Evolutionary conservation across 2,329 filamentous ascomycete species (phyloP), one percentile per base, ranked within the genome.

Genomic region (Leptosphaerulina australis): DNA sequence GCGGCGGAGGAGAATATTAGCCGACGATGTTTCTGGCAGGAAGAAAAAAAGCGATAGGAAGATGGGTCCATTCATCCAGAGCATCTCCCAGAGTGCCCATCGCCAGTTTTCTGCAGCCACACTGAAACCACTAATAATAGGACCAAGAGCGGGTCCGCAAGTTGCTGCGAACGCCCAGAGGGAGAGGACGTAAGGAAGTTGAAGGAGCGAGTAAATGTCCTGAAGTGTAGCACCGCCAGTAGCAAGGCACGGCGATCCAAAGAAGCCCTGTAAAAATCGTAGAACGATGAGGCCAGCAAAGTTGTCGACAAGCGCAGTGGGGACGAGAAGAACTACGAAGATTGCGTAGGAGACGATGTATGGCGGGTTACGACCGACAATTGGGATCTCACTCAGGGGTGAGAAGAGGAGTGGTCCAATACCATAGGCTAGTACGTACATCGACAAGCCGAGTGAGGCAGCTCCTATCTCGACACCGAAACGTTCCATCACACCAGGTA

Each of bases 41-140:
- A 90, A 92, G 75, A 95, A 91, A 44, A 87, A 88, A 70, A 94
- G 90, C 48, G 91, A 71, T 12, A 89, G 58, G 83, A 88, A 94
- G 60, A 88, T 82, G 33, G 86, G 71, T 3, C 81, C 85, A 26
- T 88, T 79, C 22, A 95, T 69, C 70, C 95, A 95, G 18, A 94
- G 78, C 70, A 93, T 90, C 61, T 96, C 83, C 88, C 88, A 93
- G 74, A 93, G 91, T 0, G 92, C 79, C 88, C 90, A 94, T 56
- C 89, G 79, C 90, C 90, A 94, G 44, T 87, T 87, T 1, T 80
- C 74, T 0, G 82, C 83, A 55, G 91, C 86, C 5, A 83, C 82
- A 4, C 91, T 78, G 70, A 86, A 95, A 11, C 91, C 91, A 54
- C 89, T 90, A 11, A 88, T 81, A 1, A 96, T 69, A 15, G 76